phyloP scores from a whole-genome alignment of 2,329 filamentous ascomycete species.

The Claviceps fusiformis region DNA sequence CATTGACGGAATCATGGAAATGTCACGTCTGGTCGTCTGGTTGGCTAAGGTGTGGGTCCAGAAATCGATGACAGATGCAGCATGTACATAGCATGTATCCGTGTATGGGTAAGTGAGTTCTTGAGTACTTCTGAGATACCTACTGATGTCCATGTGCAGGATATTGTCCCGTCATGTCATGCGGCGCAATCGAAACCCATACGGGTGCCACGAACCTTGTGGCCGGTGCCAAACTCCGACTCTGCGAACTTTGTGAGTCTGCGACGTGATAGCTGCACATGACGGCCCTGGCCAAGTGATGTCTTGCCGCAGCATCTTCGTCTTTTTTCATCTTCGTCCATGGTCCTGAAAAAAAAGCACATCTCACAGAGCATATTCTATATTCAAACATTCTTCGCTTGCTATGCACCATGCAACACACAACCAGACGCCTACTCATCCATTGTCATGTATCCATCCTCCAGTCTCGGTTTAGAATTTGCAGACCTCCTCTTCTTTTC shows the following conservation, averaged over 20 bases:
- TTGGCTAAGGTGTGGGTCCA: too few species aligned
- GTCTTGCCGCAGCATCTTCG: not conserved
- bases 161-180: constrained; percentile 1
- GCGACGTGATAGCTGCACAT: not conserved
- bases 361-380: not conserved
- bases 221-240: too few species aligned
- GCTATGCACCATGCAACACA: constrained; percentile 1
- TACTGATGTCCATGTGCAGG: too few species aligned
- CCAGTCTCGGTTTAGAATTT: not conserved
- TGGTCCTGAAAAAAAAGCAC: not conserved
- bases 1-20: too few species aligned
- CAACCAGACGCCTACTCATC: not conserved
- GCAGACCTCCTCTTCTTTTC: too few species aligned
- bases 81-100: too few species aligned
- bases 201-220: too few species aligned
- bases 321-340: not conserved
- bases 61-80: too few species aligned
- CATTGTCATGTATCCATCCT: not conserved
- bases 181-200: not conserved
- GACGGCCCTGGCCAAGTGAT: not conserved
- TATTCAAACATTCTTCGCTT: not conserved
- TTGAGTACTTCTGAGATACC: too few species aligned
- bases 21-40: too few species aligned
- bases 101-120: too few species aligned
- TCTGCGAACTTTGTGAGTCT: not conserved